phyloP scores from a whole-genome alignment of 2,329 filamentous ascomycete species.

The Acrodontium crateriforme region DNA sequence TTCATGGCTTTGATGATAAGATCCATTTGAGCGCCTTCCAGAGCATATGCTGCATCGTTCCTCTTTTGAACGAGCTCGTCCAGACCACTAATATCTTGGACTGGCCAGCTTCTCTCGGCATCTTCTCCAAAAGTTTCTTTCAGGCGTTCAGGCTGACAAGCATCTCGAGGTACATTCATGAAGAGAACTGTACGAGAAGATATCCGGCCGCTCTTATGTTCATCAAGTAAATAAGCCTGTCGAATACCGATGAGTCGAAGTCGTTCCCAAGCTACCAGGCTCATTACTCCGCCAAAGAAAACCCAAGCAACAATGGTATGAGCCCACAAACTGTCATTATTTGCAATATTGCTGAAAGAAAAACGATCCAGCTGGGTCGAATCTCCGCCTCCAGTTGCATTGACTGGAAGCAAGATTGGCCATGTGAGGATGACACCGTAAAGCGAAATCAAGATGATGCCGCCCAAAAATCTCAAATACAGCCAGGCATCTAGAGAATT shows the following conservation, averaged over 20 bases:
- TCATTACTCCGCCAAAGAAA: slow-evolving; percentile 27
- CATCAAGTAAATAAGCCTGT: slow-evolving; percentile 34
- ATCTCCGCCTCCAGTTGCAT: slow-evolving; percentile 26
- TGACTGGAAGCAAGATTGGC: slow-evolving; percentile 34
- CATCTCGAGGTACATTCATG: slow-evolving; percentile 28
- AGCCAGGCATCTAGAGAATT: slow-evolving; percentile 36
- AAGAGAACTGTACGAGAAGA: slow-evolving; percentile 36
- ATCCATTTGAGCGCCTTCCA: slow-evolving; percentile 33
- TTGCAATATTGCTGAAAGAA: slow-evolving; percentile 27
- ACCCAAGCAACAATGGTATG: slow-evolving; percentile 30
- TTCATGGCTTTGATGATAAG: slow-evolving; percentile 25
- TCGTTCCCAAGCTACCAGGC: slow-evolving; percentile 32
- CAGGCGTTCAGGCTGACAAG: slow-evolving; percentile 16
- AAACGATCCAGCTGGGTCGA: slow-evolving; percentile 19
- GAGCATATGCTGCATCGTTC: slow-evolving; percentile 27
- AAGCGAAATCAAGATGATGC: slow-evolving; percentile 29
- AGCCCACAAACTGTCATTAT: slow-evolving; percentile 29
- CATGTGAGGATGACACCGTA: slow-evolving; percentile 31
- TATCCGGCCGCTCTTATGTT: slow-evolving; percentile 29
- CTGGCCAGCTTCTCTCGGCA: slow-evolving; percentile 28
- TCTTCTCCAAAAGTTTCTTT: slow-evolving; percentile 26
- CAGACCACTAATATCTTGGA: slow-evolving; percentile 32
- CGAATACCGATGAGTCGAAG: slow-evolving; percentile 35
- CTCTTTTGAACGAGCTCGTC: slow-evolving; percentile 30
- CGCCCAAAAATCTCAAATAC: slow-evolving; percentile 34